phyloP scores from a whole-genome alignment of 169 alveolate genomes.

The Plasmodium sp. region DNA sequence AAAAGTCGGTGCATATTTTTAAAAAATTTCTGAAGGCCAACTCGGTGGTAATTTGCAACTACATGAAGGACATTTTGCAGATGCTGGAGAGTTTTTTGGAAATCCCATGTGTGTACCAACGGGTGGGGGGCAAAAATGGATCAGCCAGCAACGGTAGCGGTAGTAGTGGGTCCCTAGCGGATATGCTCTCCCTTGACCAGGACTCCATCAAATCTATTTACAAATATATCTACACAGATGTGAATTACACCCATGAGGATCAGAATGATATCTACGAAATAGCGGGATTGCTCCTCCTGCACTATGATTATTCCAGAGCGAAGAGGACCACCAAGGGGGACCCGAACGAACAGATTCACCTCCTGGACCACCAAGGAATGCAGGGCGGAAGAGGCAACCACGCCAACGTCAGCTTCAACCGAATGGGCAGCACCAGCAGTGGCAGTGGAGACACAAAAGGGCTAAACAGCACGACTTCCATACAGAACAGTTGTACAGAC shows the following conservation, averaged over 20 bases:
- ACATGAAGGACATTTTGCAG: slow-evolving; percentile 61
- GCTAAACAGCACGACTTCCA: background rate
- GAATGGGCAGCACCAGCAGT: background rate
- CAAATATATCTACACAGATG: slow-evolving; percentile 8
- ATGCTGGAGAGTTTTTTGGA: slow-evolving; percentile 48
- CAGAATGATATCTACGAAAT: slow-evolving; percentile 67
- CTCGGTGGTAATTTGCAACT: slow-evolving; percentile 26
- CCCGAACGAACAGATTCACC: background rate
- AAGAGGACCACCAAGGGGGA: background rate
- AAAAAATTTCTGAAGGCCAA: slow-evolving; percentile 47
- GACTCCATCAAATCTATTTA: slow-evolving; percentile 36
- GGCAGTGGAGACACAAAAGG: background rate
- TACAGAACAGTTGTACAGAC: background rate
- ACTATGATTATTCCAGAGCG: slow-evolving; percentile 14
- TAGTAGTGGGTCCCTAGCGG: background rate
- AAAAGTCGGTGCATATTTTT: slow-evolving; percentile 60
- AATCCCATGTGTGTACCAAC: slow-evolving; percentile 38
- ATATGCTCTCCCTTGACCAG: background rate
- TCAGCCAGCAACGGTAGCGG: background rate
- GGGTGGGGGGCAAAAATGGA: background rate
- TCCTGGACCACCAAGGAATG: background rate
- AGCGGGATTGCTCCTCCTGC: slow-evolving; percentile 12
- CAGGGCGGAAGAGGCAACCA: background rate
- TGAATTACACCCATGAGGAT: slow-evolving; percentile 55
- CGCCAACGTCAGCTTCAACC: background rate